Base-by-base conservation (phyloP, 805 yeast genomes). In the Cyberlindnera amylophila region DNA sequence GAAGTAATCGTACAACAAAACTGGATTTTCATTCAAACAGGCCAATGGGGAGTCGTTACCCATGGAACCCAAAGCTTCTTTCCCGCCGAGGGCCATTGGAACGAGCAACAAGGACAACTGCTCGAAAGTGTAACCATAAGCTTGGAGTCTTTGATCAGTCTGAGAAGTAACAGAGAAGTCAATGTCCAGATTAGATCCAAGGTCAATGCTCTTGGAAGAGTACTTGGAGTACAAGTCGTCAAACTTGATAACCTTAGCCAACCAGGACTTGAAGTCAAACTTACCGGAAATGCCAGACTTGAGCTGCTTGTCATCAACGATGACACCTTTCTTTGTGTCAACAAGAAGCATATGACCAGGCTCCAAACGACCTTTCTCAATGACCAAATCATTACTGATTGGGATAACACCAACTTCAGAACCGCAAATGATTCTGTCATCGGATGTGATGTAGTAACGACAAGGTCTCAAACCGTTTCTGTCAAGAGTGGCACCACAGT, bases 391-490 rank as follows among this genome's bases (percentile, higher is more conserved):
- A 16, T 96, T 82, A 49, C 82, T 93, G 48, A 93, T 81, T 55
- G 86, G 93, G 55, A 91, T 82, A 27, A 91, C 97, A 67, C 99
- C 99, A 48, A 91, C 99, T 69, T 91, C 99, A 13, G 97, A 89
- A 6, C 97, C 99, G 70, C 97, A 91, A 58, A 91, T 89, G 76
- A 91, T 90, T 55, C 95, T 77, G 66, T 90, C 95, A 63, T 93
- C 98, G 58, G 82, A 83, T 36, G 97, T 90, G 54, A 93, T 82
- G 66, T 93, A 93, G 73, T 87, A 91, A 63, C 99, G 87, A 72
- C 99, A 93, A 29, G 99, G 99, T 70, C 99, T 84, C 60, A 91
- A 76, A 50, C 99, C 99, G 63, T 93, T 91, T 70, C 99, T 81
- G 69, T 91, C 99, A 53, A 93, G 76, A 65, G 90, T 90, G 38